Percentiles rank a stretch among this genome's conserved stretches.
Evolutionary conservation across 2,329 filamentous ascomycete species (phyloP).

Genomic region (Nemania serpens): DNA sequence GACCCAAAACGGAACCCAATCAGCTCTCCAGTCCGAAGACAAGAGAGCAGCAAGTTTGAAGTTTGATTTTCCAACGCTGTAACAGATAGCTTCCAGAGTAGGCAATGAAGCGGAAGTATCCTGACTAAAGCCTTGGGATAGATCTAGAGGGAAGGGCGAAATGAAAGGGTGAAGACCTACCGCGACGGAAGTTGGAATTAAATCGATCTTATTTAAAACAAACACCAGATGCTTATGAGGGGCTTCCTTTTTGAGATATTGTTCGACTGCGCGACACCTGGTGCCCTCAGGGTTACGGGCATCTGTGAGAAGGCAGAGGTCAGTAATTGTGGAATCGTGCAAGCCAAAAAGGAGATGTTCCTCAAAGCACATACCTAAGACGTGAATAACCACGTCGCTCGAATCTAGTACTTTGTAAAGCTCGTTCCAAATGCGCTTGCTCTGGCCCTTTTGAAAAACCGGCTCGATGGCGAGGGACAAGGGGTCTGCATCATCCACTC

Average conservation of each 20-base stretch:
- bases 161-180: constrained; percentile 64
- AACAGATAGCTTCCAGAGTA: constrained; percentile 89
- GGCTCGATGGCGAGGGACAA: constrained; percentile 74
- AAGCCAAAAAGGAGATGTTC: not conserved
- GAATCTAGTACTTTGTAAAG: constrained; percentile 57
- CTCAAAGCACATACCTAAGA: constrained; percentile 45
- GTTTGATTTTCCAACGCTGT: constrained; percentile 96
- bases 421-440: constrained; percentile 95
- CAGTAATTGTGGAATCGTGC: not conserved
- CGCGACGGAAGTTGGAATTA: constrained; percentile 89
- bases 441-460: constrained; percentile 93
- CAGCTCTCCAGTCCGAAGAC: constrained; percentile 69
- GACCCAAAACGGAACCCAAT: constrained; percentile 86
- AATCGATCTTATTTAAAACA: constrained; percentile 87
- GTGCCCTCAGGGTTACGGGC: constrained; percentile 89
- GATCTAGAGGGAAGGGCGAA: constrained; percentile 38
- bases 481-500: constrained; percentile 48
- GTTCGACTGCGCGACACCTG: constrained; percentile 86
- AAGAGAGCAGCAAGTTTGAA: constrained; percentile 69
- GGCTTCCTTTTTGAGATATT: constrained; percentile 90
- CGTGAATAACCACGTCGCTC: constrained; percentile 94
- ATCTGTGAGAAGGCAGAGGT: constrained; percentile 57
- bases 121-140: constrained; percentile 83
- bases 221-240: constrained; percentile 87
- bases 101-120: constrained; percentile 70